Percentiles rank a stretch among this genome's conserved stretches.
Evolutionary conservation across 441 rosid species (phyloP).

Genomic region (Cnidoscolus chayamansa): DNA sequence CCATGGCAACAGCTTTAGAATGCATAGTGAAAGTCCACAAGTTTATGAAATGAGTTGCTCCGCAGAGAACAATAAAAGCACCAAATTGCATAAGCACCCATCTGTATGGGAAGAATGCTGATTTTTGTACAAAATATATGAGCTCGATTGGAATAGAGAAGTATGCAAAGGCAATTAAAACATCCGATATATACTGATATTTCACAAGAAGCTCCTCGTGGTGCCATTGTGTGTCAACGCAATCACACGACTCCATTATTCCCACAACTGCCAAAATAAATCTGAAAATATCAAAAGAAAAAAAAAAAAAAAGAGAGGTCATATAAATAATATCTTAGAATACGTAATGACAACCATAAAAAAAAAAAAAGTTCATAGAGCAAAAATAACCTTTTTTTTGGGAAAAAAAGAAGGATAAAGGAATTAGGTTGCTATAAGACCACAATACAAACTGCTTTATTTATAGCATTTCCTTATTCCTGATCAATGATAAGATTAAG

Average conservation of each 20-base stretch:
- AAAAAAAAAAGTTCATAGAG: background rate
- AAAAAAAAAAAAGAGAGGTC: too few relatives aligned
- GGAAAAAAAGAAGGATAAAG: background rate
- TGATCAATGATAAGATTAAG: background rate
- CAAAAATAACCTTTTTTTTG: background rate
- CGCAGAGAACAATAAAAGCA: slow-evolving; percentile 90
- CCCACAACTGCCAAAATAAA: slow-evolving; percentile 22
- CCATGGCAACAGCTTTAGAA: slow-evolving; percentile 74
- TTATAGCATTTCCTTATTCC: background rate
- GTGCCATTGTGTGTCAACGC: slow-evolving; percentile 66
- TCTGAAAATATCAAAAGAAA: slow-evolving; percentile 30
- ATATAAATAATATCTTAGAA: background rate
- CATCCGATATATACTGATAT: slow-evolving; percentile 91
- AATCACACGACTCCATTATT: slow-evolving; percentile 78
- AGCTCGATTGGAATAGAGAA: slow-evolving; percentile 92
- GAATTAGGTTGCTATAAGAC: background rate
- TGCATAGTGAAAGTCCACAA: slow-evolving; percentile 80
- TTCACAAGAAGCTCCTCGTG: slow-evolving; percentile 72
- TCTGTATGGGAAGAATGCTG: slow-evolving; percentile 87
- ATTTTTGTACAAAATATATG: slow-evolving; percentile 82
- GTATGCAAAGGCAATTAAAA: slow-evolving; percentile 81
- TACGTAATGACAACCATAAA: background rate
- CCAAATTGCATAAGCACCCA: slow-evolving; percentile 99
- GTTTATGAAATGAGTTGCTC: slow-evolving; percentile 89
- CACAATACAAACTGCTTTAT: background rate